Percentiles rank a stretch among this genome's conserved stretches.
phyloP scores from a whole-genome alignment of 106 monocot genomes.

The Iris macrosiphon region DNA sequence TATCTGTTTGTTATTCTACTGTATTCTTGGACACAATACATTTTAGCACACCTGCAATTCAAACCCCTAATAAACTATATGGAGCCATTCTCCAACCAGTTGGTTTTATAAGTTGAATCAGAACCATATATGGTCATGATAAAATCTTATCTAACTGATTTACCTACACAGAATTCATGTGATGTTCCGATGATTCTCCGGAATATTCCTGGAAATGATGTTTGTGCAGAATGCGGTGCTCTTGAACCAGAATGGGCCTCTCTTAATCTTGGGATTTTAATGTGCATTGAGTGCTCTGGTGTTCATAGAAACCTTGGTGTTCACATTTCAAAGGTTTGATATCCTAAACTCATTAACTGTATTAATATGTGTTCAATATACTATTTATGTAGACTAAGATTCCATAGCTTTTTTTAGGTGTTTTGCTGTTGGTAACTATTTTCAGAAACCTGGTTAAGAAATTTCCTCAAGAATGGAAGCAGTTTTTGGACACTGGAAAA shows the following conservation, averaged over 20 bases:
- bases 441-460: background rate
- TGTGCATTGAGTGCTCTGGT: constrained; percentile 96
- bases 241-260: constrained; percentile 98
- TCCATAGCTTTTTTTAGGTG: background rate
- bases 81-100: constrained; percentile 24
- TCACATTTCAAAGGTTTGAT: constrained; percentile 91
- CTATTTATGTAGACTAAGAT: too few species aligned
- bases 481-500: too few species aligned
- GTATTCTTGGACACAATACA: too few species aligned
- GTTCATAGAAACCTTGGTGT: constrained; percentile 98
- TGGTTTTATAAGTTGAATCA: constrained; percentile 23
- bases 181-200: constrained; percentile 43
- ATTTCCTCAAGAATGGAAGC: background rate
- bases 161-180: constrained; percentile 27
- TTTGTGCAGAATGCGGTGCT: constrained; percentile 88
- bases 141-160: constrained; percentile 30
- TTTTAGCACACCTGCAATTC: constrained; percentile 38
- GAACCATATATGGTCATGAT: constrained; percentile 14
- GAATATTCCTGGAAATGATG: constrained; percentile 81
- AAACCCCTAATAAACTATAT: constrained; percentile 21
- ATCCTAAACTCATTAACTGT: constrained; percentile 1
- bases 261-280: constrained; percentile 83
- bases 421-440: too few species aligned
- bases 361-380: too few species aligned
- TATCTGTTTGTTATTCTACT: too few species aligned